Percentiles rank a stretch among this genome's conserved stretches.
Conservation (phyloP, 352 stramenopile genomes). For the Phytophthora fragariaefolia region DNA sequence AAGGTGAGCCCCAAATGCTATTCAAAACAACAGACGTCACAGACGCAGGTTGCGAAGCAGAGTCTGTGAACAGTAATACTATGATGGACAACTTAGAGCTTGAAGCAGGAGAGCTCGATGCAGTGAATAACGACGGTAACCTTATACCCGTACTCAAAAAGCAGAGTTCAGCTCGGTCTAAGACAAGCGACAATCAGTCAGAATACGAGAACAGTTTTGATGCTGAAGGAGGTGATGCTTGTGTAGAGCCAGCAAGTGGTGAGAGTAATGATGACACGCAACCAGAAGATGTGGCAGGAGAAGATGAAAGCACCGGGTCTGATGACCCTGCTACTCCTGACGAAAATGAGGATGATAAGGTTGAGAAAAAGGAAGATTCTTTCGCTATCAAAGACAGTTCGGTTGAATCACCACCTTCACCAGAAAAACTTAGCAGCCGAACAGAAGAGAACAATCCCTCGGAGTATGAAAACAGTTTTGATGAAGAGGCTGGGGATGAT, state of each 20-base stretch:
- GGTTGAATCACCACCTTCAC: background rate
- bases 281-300: background rate
- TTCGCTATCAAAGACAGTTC: background rate
- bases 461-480: slow-evolving; percentile 65
- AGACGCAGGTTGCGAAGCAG: background rate
- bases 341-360: background rate
- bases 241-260: too few species aligned
- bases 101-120: background rate
- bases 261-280: too few species aligned
- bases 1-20: background rate
- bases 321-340: slow-evolving; percentile 3
- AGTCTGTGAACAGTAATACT: background rate
- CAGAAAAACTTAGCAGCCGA: slow-evolving; percentile 17
- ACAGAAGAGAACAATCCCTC: slow-evolving; percentile 22
- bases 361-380: background rate
- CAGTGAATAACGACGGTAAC: background rate
- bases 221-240: slow-evolving; percentile 34
- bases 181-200: slow-evolving; percentile 16
- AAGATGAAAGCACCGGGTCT: background rate
- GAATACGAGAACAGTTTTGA: slow-evolving; percentile 65
- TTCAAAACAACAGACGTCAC: background rate
- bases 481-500: slow-evolving; percentile 41
- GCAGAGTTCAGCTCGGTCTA: slow-evolving; percentile 10
- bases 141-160: background rate
- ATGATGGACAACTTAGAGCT: background rate